phyloP scores from a whole-genome alignment of 106 monocot genomes.

The Platanthera zijinensis region DNA sequence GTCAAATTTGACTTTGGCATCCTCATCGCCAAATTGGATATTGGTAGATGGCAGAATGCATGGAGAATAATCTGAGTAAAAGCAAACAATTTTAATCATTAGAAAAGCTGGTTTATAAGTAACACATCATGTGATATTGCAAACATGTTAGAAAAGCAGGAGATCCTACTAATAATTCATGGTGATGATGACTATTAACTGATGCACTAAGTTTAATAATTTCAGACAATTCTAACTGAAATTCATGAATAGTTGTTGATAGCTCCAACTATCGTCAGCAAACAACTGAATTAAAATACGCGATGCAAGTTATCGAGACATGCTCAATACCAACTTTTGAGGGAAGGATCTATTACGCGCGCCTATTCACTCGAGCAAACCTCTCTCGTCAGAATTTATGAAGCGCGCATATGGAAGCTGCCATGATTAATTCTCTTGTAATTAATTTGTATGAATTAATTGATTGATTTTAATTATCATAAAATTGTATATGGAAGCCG shows the following conservation, averaged over 20 bases:
- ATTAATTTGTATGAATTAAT: no score
- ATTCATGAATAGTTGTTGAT: background rate
- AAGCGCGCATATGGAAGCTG: no score
- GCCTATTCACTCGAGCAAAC: no score
- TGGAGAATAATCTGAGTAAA: slow-evolving; percentile 31
- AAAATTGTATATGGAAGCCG: no score
- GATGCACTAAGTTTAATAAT: background rate
- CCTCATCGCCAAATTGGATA: slow-evolving; percentile 17
- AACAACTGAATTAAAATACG: no score
- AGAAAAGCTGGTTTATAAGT: background rate
- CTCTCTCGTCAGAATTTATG: no score
- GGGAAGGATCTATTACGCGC: no score
- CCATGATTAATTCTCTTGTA: no score
- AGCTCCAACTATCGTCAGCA: no score
- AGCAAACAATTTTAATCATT: background rate
- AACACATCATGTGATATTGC: background rate
- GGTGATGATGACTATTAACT: background rate
- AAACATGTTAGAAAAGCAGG: background rate
- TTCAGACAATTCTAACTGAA: background rate
- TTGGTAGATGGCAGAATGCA: slow-evolving; percentile 15
- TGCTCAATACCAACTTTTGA: no score
- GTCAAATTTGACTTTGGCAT: slow-evolving; percentile 23
- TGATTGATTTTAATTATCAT: no score
- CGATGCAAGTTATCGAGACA: no score
- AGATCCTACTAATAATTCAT: background rate